Percentiles rank a stretch among this genome's conserved stretches.
Conservation (phyloP, 2,329 filamentous ascomycete genomes). For the Aspergillus sp. region DNA sequence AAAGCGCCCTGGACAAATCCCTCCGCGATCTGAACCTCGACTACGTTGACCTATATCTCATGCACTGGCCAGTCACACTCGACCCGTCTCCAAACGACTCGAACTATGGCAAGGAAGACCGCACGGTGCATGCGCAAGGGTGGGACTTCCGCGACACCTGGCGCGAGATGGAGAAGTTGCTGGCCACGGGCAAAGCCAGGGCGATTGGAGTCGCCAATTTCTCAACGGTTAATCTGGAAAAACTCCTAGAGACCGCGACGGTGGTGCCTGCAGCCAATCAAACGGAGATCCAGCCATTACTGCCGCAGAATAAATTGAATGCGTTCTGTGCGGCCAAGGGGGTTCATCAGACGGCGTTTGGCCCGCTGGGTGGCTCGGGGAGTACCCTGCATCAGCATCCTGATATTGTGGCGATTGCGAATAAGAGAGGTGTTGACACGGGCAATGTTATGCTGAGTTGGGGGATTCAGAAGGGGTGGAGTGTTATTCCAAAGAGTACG, state of each 20-base stretch:
- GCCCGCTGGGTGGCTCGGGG: conserved; percentile 1
- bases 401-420: not conserved
- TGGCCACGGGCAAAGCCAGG: not conserved
- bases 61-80: conserved; percentile 4
- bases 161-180: conserved; percentile 4
- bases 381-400: conserved; percentile 6
- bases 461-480: conserved; percentile 9
- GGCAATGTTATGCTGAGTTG: conserved; percentile 7
- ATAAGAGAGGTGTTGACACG: not conserved
- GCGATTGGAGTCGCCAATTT: conserved; percentile 6
- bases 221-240: not conserved
- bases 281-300: conserved; percentile 4
- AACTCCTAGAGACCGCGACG: not conserved
- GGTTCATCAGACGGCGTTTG: conserved; percentile 4
- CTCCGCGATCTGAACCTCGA: conserved; percentile 1
- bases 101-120: conserved; percentile 3
- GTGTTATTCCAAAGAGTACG: conserved; percentile 9
- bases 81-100: not conserved
- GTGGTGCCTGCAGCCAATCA: not conserved
- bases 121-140: not conserved
- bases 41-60: conserved; percentile 6
- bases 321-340: not conserved
- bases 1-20: conserved; percentile 1
- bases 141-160: conserved; percentile 8
- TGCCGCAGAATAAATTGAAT: not conserved